A percentile compares a stretch with the other conserved stretches of the same genome.
These are phyloP conservation scores for Coix lacrymajobi DNA, from an alignment of 176 grass and related monocot species.

Conservation along the genomic window DNA sequence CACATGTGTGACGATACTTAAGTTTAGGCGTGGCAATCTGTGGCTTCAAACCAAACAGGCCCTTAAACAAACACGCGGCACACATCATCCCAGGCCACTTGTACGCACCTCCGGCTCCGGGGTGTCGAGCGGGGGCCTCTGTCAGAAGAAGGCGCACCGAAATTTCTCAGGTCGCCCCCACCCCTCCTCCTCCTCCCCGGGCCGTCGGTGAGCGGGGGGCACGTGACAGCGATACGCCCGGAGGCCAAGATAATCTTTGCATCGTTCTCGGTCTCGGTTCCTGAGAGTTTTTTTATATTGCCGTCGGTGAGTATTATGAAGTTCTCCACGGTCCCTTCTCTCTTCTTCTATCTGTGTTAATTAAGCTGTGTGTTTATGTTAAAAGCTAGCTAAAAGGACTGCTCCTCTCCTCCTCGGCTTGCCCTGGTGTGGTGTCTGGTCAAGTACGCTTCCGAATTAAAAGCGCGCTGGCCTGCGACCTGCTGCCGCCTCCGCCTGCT, in stretches of 20 bases:
- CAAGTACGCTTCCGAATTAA: constrained; percentile 39
- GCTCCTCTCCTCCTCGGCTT: not conserved
- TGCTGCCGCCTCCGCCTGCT: not conserved
- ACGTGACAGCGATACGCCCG: constrained; percentile 57
- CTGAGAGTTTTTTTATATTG: not conserved
- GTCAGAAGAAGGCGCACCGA: constrained; percentile 24
- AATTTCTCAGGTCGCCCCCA: constrained; percentile 30
- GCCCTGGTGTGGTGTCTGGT: not conserved
- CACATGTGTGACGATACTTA: no score
- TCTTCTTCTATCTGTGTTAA: not conserved
- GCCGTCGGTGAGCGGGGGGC: constrained; percentile 51
- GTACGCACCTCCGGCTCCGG: not conserved
- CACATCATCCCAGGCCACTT: constrained; percentile 42
- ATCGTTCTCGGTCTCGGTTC: constrained; percentile 33
- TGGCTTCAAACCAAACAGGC: no score
- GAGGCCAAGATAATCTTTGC: constrained; percentile 47
- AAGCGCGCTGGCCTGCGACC: not conserved
- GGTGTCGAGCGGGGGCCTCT: not conserved
- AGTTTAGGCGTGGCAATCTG: no score
- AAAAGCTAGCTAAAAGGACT: constrained; percentile 40
- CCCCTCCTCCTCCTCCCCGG: no score
- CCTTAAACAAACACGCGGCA: constrained; percentile 9
- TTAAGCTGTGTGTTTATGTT: not conserved
- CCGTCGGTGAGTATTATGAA: constrained; percentile 19
- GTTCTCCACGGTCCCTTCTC: not conserved